Base-by-base conservation (phyloP, 2,329 filamentous ascomycete species). In the Leptographium wingfieldii region DNA sequence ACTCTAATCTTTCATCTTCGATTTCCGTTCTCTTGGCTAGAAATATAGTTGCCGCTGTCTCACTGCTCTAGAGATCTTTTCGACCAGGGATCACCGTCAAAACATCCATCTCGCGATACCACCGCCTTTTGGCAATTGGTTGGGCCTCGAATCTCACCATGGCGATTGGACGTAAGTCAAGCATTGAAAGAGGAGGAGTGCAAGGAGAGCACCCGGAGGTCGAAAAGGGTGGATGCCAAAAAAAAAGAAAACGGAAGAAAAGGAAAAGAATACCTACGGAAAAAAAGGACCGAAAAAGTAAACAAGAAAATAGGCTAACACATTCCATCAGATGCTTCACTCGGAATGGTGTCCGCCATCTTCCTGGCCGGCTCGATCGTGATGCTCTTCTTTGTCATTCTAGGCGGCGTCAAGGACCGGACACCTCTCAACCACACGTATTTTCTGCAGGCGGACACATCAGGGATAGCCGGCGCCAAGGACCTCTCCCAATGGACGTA, bases 401-500 rank as follows among this genome's bases (percentile, higher is more conserved):
- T 86, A 48, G 74, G 78, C 22, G 82, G 76, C 61, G 70, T 83
- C 16, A 19, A 11, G 16, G 33, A 71, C 62, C 70, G 71, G n/a
- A 69, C 75, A 7, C 81, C 81, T 2, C 76, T 95, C 59, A 82
- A 87, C 71, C 76, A 84, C 61, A 90, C 91, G 65, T 96, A 90
- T 74, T 96, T 96, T 77, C 83, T 97, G 38, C 79, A 87, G 69
- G 89, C 89, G 67, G 81, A 88, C 69, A 96, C 92, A 0, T 76
- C 75, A 38, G 83, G 79, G 68, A 91, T 95, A 68, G 76, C 80
- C 3, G 85, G 85, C 55, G 86, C 90, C 14, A 82, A 85, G 58
- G 63, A 77, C 57, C 67, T 80, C 22, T 86, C 90, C 14, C 85
- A 92, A 74, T 97, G 92, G 92, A 95, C 91, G 43, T 95, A 87